phyloP scores from a whole-genome alignment of 2,329 filamentous ascomycete genomes.

The Scopulariopsis brevicaulis region DNA sequence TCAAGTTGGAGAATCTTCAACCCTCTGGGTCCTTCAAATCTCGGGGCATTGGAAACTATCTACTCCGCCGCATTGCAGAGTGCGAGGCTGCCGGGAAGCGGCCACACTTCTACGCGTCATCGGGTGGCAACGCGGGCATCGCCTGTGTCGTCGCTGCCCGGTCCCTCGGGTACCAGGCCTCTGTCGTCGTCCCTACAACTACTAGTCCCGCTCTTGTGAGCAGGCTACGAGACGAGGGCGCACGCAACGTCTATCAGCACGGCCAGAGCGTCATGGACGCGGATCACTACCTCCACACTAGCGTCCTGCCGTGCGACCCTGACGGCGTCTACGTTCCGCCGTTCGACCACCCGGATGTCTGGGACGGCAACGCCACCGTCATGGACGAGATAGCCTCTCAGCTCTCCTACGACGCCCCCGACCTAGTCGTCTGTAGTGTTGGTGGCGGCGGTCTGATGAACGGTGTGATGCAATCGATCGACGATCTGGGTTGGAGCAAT shows the following conservation, averaged over 20 bases:
- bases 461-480: constrained; percentile 60
- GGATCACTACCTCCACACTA: constrained; percentile 46
- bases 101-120: constrained; percentile 66
- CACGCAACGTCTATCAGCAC: constrained; percentile 47
- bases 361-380: constrained; percentile 52
- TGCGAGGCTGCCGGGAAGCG: constrained; percentile 12
- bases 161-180: constrained; percentile 54
- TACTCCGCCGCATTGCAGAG: constrained; percentile 29
- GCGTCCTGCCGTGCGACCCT: constrained; percentile 39
- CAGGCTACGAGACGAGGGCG: constrained; percentile 57
- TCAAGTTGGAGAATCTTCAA: constrained; percentile 79
- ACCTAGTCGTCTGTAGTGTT: constrained; percentile 66
- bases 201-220: constrained; percentile 59
- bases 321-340: constrained; percentile 54
- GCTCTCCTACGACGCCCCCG: constrained; percentile 32
- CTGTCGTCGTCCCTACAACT: constrained; percentile 60
- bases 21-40: constrained; percentile 84
- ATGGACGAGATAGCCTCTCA: constrained; percentile 37
- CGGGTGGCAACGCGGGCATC: constrained; percentile 75
- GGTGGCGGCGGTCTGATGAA: constrained; percentile 73
- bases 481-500: constrained; percentile 14
- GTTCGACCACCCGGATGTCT: constrained; percentile 58
- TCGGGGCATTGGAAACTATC: constrained; percentile 61
- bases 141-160: constrained; percentile 66
- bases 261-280: constrained; percentile 61